Conservation (phyloP, 306 rosid species). For the Dalbergia oliveri region DNA sequence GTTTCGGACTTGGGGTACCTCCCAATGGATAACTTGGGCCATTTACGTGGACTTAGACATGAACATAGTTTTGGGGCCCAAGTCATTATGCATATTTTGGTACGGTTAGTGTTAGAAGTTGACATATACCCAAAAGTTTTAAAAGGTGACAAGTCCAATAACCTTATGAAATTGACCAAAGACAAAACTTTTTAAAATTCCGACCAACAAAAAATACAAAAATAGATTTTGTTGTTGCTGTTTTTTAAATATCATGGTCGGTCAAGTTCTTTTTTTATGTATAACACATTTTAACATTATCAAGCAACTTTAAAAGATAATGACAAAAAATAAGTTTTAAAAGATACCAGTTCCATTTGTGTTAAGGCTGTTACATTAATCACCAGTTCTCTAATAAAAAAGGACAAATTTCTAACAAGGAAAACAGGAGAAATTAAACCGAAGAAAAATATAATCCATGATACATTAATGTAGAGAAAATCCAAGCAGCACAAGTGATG, state of each 20-base stretch:
- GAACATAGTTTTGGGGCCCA: background rate
- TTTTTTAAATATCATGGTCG: too few species aligned
- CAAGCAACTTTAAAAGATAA: too few species aligned
- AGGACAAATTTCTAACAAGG: background rate
- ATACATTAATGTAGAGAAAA: conserved; percentile 28
- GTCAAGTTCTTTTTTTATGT: too few species aligned
- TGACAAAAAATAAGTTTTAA: background rate
- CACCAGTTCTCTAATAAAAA: background rate
- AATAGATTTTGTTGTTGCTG: too few species aligned
- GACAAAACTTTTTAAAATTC: too few species aligned
- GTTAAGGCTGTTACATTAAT: background rate
- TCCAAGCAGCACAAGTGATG: conserved; percentile 42
- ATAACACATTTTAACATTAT: too few species aligned
- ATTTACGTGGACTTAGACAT: background rate
- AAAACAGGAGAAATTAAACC: conserved; percentile 26
- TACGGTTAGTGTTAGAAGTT: background rate
- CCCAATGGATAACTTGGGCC: too few species aligned
- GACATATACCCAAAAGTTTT: background rate
- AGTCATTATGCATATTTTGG: background rate
- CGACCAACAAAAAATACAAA: too few species aligned
- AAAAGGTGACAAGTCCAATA: background rate
- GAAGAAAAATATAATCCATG: background rate
- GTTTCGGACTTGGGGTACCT: too few species aligned
- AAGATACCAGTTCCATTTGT: background rate
- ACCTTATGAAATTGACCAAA: too few species aligned